phyloP scores from a whole-genome alignment of 2,329 filamentous ascomycete species.

The Phyllosticta citrichinensis region DNA sequence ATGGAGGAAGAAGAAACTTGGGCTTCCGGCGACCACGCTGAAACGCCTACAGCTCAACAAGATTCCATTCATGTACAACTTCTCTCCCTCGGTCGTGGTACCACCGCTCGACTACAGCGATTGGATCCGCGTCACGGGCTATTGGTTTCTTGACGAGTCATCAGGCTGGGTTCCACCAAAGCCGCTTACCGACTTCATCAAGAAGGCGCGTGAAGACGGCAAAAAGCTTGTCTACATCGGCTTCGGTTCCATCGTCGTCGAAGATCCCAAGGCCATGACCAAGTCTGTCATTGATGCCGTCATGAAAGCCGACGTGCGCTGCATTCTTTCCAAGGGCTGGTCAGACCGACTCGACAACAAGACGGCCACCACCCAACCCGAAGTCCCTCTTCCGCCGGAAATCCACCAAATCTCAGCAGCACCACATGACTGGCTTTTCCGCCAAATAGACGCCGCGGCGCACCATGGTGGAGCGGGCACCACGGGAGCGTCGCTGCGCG shows the following conservation, averaged over 20 bases:
- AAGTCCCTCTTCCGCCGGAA: constrained; percentile 60
- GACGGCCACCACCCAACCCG: constrained; percentile 24
- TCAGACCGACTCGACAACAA: constrained; percentile 64
- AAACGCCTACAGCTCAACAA: constrained; percentile 94
- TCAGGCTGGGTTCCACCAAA: constrained; percentile 60
- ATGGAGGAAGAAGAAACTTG: constrained; percentile 76
- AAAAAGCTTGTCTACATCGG: constrained; percentile 96
- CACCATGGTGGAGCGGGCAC: constrained; percentile 95
- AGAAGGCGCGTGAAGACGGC: constrained; percentile 64
- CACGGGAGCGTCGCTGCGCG: constrained; percentile 82
- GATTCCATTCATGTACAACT: constrained; percentile 97
- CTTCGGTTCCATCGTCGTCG: constrained; percentile 91
- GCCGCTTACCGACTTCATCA: constrained; percentile 72
- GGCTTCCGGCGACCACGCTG: constrained; percentile 68
- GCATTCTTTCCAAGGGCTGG: constrained; percentile 94
- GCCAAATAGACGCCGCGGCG: constrained; percentile 83
- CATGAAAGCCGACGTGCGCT: constrained; percentile 80
- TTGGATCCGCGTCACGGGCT: constrained; percentile 94
- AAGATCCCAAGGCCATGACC: constrained; percentile 79
- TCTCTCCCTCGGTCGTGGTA: constrained; percentile 85
- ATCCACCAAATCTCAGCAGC: constrained; percentile 84
- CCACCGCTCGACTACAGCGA: constrained; percentile 92
- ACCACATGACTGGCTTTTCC: constrained; percentile 94
- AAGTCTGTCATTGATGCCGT: constrained; percentile 90
- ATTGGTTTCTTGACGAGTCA: constrained; percentile 88